Evolutionary conservation across 176 grass and related monocot species (phyloP), one percentile per base, ranked within the genome.

Genomic region (Oryza longistaminata): DNA sequence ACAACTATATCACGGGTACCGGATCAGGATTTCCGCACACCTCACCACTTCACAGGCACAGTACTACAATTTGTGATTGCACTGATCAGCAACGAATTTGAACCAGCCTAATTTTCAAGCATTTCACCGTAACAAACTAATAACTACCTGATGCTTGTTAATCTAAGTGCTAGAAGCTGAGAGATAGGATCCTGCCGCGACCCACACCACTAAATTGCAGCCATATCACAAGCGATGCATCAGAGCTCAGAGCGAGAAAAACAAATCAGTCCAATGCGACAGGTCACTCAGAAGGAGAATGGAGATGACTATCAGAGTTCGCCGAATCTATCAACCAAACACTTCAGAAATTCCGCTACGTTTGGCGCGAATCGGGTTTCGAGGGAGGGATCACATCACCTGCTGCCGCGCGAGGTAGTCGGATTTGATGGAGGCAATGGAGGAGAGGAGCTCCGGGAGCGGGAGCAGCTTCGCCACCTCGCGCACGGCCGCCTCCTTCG

Each of bases 391-490:
- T 84, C 85, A 64, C 75, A 4, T 91, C 71, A 92, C 96, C 96
- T 98, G 96, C 85, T 93, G 96, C 80, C 93, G 91, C 24, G 93
- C 82, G 79, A 98, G 89, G 88, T 98, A 98, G 79, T 95, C 96
- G 49, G 93, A 77, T 89, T 98, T 98, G 83, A 98, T 91, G 82
- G 91, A 90, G 25, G 93, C 74, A 80, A 98, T 95, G 77, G 93
- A 95, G n/a, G 93, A 87, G 46, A 98, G 91, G 76, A 93, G 89
- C 68, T 98, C 96, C 72, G 93, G 93, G 70, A 93, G 88, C 62
- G 93, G 89, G 42, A 98, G 91, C 60, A 98, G 90, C 93, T 98
- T 98, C 48, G 96, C 96, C 74, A 98, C 96, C 93, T 98, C 96
- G 16, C 96, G 96, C 68, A 98, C 96, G 43, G 96, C 93, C 14